Base-by-base conservation (phyloP, 2,329 filamentous ascomycete species). In the Colletotrichum zoysiae region DNA sequence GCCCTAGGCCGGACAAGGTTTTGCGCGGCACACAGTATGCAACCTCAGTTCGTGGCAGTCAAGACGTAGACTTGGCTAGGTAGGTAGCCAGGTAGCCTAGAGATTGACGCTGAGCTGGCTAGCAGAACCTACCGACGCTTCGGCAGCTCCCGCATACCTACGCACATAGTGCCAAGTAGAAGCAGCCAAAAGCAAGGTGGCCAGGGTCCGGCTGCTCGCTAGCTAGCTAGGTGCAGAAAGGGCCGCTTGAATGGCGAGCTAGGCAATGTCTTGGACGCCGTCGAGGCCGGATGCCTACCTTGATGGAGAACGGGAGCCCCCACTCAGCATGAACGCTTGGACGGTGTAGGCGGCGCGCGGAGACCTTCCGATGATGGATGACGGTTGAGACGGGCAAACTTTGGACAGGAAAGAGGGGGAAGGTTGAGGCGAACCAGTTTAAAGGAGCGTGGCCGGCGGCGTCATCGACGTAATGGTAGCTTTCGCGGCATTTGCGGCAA, bases 231-330 rank as follows among this genome's bases (percentile, higher is more conserved):
- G 38, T 46, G 26, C 55, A 23, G 30, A 40, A 16, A 38, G 44
- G 11, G 50, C 14, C 30, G 30, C 9, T 12, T 2, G 30, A 35
- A n/a, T 3, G 6, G 30, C 30, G 8, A 20, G 30, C 16, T 20
- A 33, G 18, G 18, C 18, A 8, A 33, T 20, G 20, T 7, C 44
- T n/a, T 18, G 26, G 44, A 33, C 18, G 30, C 16, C 18, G 58
- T 23, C n/a, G 30, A n/a, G 44, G 44, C 44, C 42, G 50, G 44
- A 30, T 30, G 4, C 30, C 30, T 30, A 30, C 38, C 35, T 61
- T 14, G 46, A 50, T 64, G 18, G 66, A 57, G 61, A 53, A 48
- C 51, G 51, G 60, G 23, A 57, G 23, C 20, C 60, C 57, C 60
- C 42, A 40, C 55, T 42, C 40, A 33, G 44, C 20, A 35, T 16